These are phyloP conservation scores for Pichia sp. DNA, from an alignment of 1,139 yeast genomes.

Conservation along the genomic window DNA sequence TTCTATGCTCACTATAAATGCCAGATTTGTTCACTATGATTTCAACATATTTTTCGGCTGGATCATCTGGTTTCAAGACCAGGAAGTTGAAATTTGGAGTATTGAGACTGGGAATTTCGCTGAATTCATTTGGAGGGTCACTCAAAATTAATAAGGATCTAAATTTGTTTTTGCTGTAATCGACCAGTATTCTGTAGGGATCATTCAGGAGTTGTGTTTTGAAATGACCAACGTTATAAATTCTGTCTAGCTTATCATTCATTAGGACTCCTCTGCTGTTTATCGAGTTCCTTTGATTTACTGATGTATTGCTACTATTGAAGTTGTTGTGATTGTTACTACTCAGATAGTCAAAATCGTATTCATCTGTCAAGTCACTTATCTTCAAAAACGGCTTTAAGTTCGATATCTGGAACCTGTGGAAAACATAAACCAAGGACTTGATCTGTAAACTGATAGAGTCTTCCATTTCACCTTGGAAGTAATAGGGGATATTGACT, in stretches of 20 bases:
- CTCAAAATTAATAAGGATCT: conserved; percentile 54
- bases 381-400: conserved; percentile 39
- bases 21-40: conserved; percentile 38
- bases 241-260: conserved; percentile 45
- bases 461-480: conserved; percentile 48
- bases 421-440: conserved; percentile 52
- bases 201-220: conserved; percentile 42
- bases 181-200: conserved; percentile 59
- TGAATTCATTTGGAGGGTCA: conserved; percentile 38
- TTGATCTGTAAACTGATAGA: conserved; percentile 56
- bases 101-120: conserved; percentile 31
- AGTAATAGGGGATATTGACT: conserved; percentile 43
- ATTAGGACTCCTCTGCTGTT: conserved; percentile 11
- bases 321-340: background rate
- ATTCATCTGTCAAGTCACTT: conserved; percentile 19
- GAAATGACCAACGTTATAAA: conserved; percentile 48
- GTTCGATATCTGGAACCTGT: conserved; percentile 45
- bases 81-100: conserved; percentile 40
- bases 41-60: conserved; percentile 43
- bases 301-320: background rate
- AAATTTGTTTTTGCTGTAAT: conserved; percentile 61
- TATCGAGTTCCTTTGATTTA: background rate
- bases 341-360: conserved; percentile 22
- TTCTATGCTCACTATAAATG: conserved; percentile 51
- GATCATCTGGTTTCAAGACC: conserved; percentile 40